These are phyloP conservation scores for Diplodia corticola DNA, from an alignment of 2,329 filamentous ascomycete species.

Conservation along the genomic window DNA sequence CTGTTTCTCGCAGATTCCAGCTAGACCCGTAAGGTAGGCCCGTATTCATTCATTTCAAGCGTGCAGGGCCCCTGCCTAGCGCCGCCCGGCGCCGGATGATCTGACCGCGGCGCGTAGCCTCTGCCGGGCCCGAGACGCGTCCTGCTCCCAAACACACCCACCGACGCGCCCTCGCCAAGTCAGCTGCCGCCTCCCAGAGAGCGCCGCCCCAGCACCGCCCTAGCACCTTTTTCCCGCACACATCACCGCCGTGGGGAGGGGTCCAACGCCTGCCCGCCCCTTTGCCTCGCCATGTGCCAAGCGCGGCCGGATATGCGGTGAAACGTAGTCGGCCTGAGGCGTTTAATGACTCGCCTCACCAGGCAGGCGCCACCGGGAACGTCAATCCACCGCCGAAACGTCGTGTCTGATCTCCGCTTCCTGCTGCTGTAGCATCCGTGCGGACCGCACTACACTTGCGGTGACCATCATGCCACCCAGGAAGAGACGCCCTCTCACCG, in stretches of 20 bases:
- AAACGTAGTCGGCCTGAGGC: constrained; percentile 13
- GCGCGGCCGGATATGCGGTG: constrained; percentile 4
- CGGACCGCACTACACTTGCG: constrained; percentile 3
- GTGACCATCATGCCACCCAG: constrained; percentile 17
- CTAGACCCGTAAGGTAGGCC: constrained; percentile 19
- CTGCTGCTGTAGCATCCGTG: constrained; percentile 11
- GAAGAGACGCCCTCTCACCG: constrained; percentile 18
- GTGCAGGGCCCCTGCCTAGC: constrained; percentile 7
- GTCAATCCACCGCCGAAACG: constrained; percentile 7
- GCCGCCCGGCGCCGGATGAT: constrained; percentile 12
- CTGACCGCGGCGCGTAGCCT: neutral
- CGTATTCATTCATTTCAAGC: constrained; percentile 19
- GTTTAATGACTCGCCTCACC: constrained; percentile 16
- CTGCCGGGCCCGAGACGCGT: constrained; percentile 7
- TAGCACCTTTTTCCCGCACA: neutral
- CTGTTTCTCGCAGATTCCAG: constrained; percentile 19
- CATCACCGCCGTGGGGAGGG: neutral
- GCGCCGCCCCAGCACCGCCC: neutral
- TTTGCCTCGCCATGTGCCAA: constrained; percentile 3
- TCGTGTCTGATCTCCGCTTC: constrained; percentile 3
- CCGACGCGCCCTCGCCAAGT: constrained; percentile 2
- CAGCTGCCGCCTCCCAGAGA: constrained; percentile 6
- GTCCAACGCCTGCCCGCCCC: neutral
- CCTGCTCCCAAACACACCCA: neutral
- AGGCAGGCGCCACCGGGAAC: constrained; percentile 12